Percentiles rank a stretch among this genome's conserved stretches.
Evolutionary conservation across 208 protist genomes (phyloP).

Genomic region (Herpetomonas muscarum): DNA sequence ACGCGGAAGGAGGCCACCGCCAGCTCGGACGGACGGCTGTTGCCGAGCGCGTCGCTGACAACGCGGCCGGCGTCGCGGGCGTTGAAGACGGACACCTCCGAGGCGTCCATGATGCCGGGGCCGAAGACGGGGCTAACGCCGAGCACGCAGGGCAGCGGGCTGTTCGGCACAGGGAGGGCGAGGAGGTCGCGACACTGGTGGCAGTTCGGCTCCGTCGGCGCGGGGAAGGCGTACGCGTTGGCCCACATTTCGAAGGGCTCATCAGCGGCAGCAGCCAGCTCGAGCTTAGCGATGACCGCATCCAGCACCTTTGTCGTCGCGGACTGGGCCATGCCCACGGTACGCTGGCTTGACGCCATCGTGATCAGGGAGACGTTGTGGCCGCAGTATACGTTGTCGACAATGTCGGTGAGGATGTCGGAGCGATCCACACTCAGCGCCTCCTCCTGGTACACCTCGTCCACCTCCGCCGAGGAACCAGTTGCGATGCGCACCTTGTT

Average conservation of each 20-base stretch:
- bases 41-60: constrained; percentile 21
- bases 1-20: constrained; percentile 31
- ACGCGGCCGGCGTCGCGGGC: constrained; percentile 25
- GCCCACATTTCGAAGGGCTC: constrained; percentile 26
- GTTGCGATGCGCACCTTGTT: constrained; percentile 22
- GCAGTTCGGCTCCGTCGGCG: neutral
- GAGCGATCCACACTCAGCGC: constrained; percentile 23
- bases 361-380: constrained; percentile 42
- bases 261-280: constrained; percentile 12
- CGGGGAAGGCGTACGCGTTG: constrained; percentile 21
- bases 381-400: constrained; percentile 35
- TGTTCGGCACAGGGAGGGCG: neutral
- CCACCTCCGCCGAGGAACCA: constrained; percentile 23
- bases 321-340: constrained; percentile 14
- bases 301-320: constrained; percentile 21
- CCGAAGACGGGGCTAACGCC: constrained; percentile 55
- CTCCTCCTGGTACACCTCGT: constrained; percentile 23
- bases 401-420: constrained; percentile 35
- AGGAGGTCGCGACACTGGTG: constrained; percentile 34
- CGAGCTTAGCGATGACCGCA: constrained; percentile 12
- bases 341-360: constrained; percentile 19
- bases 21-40: constrained; percentile 18
- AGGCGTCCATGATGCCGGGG: constrained; percentile 41
- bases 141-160: constrained; percentile 12
- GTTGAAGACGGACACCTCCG: constrained; percentile 24